These are phyloP conservation scores for Calocybe indica DNA, from an alignment of 768 basidiomycete genomes.

Conservation along the genomic window DNA sequence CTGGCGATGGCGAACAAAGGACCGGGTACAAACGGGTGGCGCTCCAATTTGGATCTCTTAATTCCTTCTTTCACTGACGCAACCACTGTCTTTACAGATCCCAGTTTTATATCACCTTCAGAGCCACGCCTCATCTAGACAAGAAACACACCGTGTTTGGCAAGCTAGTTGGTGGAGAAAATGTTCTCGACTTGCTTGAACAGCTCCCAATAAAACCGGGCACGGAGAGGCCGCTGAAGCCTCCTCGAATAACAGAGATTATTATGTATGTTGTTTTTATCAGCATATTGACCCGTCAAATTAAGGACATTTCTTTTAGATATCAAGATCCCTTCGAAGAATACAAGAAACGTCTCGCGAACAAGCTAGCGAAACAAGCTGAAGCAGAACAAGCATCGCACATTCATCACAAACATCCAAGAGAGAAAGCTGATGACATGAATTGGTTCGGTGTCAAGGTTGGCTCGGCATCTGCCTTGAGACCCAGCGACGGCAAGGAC, in stretches of 20 bases:
- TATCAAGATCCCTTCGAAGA: constrained; percentile 95
- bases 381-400: constrained; percentile 26
- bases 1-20: constrained; percentile 97
- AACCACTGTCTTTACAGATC: constrained; percentile 41
- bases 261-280: constrained; percentile 57
- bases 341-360: constrained; percentile 79
- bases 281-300: neutral
- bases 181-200: constrained; percentile 82
- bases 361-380: constrained; percentile 62
- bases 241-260: constrained; percentile 80
- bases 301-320: constrained; percentile 29
- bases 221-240: constrained; percentile 82
- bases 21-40: constrained; percentile 77
- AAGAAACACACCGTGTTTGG: constrained; percentile 97
- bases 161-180: constrained; percentile 93
- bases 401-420: constrained; percentile 24
- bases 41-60: neutral
- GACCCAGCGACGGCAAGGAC: constrained; percentile 26
- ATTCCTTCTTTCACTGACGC: neutral
- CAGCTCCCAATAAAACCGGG: constrained; percentile 75
- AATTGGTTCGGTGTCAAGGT: constrained; percentile 92
- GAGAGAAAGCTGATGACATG: constrained; percentile 58
- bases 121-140: constrained; percentile 76
- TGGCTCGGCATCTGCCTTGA: constrained; percentile 36
- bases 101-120: constrained; percentile 93